These are phyloP conservation scores for Populus pruinosa DNA, from an alignment of 345 rosid genomes.

Conservation along the genomic window DNA sequence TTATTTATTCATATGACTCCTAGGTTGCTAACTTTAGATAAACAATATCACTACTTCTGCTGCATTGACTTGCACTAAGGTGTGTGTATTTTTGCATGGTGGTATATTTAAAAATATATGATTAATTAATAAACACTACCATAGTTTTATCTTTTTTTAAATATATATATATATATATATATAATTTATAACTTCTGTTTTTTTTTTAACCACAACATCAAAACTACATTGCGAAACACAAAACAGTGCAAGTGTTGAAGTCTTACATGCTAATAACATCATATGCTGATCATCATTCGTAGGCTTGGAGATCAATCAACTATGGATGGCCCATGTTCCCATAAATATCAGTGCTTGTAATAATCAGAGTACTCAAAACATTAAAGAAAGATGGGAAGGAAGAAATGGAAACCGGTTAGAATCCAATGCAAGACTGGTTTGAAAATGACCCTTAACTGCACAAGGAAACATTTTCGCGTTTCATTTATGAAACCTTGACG, in stretches of 20 bases:
- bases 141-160: too few relatives aligned
- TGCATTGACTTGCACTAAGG: too few relatives aligned
- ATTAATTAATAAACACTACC: too few relatives aligned
- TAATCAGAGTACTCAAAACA: not conserved
- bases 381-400: not conserved
- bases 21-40: constrained; percentile 1
- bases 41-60: not conserved
- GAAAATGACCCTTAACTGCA: constrained; percentile 39
- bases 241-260: not conserved
- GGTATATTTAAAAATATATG: too few relatives aligned
- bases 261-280: not conserved
- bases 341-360: not conserved
- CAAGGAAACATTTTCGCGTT: constrained; percentile 2
- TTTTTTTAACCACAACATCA: too few relatives aligned
- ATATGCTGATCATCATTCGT: not conserved
- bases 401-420: constrained; percentile 15
- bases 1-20: constrained; percentile 2
- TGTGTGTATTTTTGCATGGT: too few relatives aligned
- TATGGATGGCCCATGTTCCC: not conserved
- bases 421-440: constrained; percentile 37
- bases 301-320: constrained; percentile 1
- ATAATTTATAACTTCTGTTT: too few relatives aligned
- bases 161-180: too few relatives aligned
- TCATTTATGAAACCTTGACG: not conserved
- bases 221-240: too few relatives aligned